Evolutionary conservation across 1,284 basidiomycete genomes (phyloP).

Genomic region (Inonotus hispidus): DNA sequence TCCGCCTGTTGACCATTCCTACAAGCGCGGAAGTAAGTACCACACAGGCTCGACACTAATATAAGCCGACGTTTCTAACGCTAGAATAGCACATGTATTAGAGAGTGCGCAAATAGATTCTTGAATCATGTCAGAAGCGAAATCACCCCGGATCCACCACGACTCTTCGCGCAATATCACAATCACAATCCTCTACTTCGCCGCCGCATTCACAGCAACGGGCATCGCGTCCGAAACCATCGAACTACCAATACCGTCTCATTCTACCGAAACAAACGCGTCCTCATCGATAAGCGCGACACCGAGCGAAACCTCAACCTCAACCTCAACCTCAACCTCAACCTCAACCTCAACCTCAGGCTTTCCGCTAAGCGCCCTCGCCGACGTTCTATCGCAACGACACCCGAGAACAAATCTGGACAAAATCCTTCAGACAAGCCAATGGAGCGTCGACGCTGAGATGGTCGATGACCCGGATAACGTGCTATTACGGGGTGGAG

Average conservation of each 20-base stretch:
- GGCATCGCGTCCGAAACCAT: constrained; percentile 47
- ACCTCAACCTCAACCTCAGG: too few species aligned
- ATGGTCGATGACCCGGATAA: constrained; percentile 60
- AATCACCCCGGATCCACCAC: too few species aligned
- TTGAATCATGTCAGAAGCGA: too few species aligned
- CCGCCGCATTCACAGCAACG: constrained; percentile 67
- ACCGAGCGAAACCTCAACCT: too few species aligned
- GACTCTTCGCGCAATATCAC: too few species aligned
- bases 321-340: too few species aligned
- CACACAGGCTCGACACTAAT: too few species aligned
- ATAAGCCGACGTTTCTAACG: too few species aligned
- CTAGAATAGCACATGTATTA: too few species aligned
- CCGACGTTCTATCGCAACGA: constrained; percentile 41
- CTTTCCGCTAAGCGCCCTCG: constrained; percentile 50
- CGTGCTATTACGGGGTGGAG: constrained; percentile 59
- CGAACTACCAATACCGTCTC: constrained; percentile 31
- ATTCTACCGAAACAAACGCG: constrained; percentile 25
- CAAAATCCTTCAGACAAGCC: constrained; percentile 50
- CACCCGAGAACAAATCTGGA: constrained; percentile 48
- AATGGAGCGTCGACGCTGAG: constrained; percentile 76
- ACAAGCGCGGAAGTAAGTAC: neutral
- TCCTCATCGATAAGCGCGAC: too few species aligned
- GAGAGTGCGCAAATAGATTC: too few species aligned
- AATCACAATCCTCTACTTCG: constrained; percentile 80
- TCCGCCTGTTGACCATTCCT: too few species aligned